phyloP scores from a whole-genome alignment of 495 filamentous ascomycete genomes.

The Collariella sp. region DNA sequence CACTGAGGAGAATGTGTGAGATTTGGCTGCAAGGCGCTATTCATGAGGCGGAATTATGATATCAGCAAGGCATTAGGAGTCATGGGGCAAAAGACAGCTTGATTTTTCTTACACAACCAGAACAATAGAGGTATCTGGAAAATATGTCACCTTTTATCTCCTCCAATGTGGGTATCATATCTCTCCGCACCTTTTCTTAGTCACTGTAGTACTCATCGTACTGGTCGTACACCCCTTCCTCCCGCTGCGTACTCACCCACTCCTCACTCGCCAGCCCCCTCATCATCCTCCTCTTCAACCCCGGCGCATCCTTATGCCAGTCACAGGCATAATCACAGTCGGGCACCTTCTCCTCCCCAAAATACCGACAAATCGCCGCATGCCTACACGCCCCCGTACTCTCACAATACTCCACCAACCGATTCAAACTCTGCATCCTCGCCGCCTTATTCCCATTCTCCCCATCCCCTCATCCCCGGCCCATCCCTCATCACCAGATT shows the following conservation, averaged over 20 bases:
- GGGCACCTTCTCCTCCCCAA: constrained; percentile 57
- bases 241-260: constrained; percentile 63
- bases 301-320: constrained; percentile 66
- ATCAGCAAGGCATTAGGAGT: no score
- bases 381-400: constrained; percentile 65
- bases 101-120: no score
- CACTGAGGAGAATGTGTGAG: neutral
- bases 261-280: constrained; percentile 59
- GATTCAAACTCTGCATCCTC: constrained; percentile 40
- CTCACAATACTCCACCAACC: constrained; percentile 75
- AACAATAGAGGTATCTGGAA: neutral
- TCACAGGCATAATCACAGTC: constrained; percentile 83
- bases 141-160: neutral
- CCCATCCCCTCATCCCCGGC: constrained; percentile 25
- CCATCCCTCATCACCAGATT: constrained; percentile 44
- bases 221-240: constrained; percentile 46
- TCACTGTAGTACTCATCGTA: constrained; percentile 27
- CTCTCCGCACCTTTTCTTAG: constrained; percentile 8
- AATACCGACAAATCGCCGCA: constrained; percentile 66
- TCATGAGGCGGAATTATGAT: no score
- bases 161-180: neutral
- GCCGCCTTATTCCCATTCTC: constrained; percentile 20
- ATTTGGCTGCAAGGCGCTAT: neutral
- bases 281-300: constrained; percentile 54
- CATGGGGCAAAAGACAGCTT: no score